Percentiles rank a stretch among this genome's conserved stretches.
Evolutionary conservation across 805 yeast genomes (phyloP).

Genomic region (Cephaloascus albidus): DNA sequence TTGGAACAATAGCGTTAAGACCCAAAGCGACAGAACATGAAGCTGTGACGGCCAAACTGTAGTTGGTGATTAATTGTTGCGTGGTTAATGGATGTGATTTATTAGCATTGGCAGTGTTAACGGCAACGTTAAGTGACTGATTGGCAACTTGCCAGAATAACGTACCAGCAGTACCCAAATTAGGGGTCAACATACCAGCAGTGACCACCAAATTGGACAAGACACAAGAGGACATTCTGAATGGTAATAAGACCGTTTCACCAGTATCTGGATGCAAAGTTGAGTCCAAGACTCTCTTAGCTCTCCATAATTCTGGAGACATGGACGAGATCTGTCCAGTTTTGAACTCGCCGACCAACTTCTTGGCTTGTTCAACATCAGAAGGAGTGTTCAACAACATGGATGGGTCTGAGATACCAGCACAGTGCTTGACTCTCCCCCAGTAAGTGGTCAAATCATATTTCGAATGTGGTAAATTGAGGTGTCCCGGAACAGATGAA

Average conservation of each 20-base stretch:
- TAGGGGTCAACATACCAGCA: slow-evolving; percentile 96
- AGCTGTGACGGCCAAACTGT: slow-evolving; percentile 83
- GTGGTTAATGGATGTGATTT: slow-evolving; percentile 87
- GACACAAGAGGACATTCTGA: slow-evolving; percentile 95
- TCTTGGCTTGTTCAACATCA: slow-evolving; percentile 57
- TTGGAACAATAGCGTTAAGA: slow-evolving; percentile 83
- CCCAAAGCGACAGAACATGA: slow-evolving; percentile 96
- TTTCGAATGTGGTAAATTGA: slow-evolving; percentile 69
- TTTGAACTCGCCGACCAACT: slow-evolving; percentile 60
- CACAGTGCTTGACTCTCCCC: slow-evolving; percentile 94
- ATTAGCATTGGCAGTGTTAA: slow-evolving; percentile 92
- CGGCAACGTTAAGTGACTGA: slow-evolving; percentile 94
- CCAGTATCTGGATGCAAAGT: slow-evolving; percentile 97
- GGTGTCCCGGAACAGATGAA: slow-evolving; percentile 76
- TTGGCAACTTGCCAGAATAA: slow-evolving; percentile 97
- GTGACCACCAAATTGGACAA: slow-evolving; percentile 90
- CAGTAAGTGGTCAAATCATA: slow-evolving; percentile 76
- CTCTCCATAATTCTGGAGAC: slow-evolving; percentile 81
- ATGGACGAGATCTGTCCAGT: slow-evolving; percentile 56
- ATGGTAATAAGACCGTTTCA: slow-evolving; percentile 84
- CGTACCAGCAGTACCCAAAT: slow-evolving; percentile 82
- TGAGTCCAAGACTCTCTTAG: slow-evolving; percentile 81
- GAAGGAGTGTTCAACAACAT: slow-evolving; percentile 67
- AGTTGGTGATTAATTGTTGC: slow-evolving; percentile 66
- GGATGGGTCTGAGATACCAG: slow-evolving; percentile 85